Percentiles rank a stretch among this genome's conserved stretches.
phyloP scores from a whole-genome alignment of 1,284 basidiomycete genomes.

The Pascua guehoae region DNA sequence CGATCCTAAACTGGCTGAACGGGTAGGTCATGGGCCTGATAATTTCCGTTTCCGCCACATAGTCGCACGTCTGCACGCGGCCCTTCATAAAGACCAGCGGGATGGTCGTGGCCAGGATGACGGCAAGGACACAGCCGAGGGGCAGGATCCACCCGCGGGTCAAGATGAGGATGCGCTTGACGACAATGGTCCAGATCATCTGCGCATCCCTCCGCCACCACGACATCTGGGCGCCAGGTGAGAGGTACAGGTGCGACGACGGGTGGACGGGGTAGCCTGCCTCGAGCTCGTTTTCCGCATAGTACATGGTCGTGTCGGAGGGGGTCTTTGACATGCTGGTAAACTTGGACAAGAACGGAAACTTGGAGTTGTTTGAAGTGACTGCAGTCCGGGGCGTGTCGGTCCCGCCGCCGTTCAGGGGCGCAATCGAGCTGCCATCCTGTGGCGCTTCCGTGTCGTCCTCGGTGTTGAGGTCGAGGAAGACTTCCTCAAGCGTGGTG shows the following conservation, averaged over 20 bases:
- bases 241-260: conserved; percentile 1
- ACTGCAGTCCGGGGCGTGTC: too few species aligned
- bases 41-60: conserved; percentile 6
- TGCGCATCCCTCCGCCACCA: conserved; percentile 3
- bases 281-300: not conserved
- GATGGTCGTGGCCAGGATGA: conserved; percentile 61
- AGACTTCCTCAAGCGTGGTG: conserved; percentile 74
- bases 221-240: not conserved
- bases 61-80: conserved; percentile 55
- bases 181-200: conserved; percentile 60
- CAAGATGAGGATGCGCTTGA: conserved; percentile 65
- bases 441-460: conserved; percentile 5
- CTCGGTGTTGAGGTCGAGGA: conserved; percentile 62
- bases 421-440: not conserved
- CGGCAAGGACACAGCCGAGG: conserved; percentile 59
- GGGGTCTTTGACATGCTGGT: too few species aligned
- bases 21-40: conserved; percentile 24
- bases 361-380: too few species aligned
- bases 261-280: not conserved
- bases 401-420: too few species aligned
- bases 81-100: conserved; percentile 62
- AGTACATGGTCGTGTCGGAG: not conserved
- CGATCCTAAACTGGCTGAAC: conserved; percentile 49
- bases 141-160: conserved; percentile 67
- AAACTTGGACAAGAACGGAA: too few species aligned